These are phyloP conservation scores for Stenogyne calaminthoides DNA, from an alignment of 305 asterid species.

Conservation along the genomic window DNA sequence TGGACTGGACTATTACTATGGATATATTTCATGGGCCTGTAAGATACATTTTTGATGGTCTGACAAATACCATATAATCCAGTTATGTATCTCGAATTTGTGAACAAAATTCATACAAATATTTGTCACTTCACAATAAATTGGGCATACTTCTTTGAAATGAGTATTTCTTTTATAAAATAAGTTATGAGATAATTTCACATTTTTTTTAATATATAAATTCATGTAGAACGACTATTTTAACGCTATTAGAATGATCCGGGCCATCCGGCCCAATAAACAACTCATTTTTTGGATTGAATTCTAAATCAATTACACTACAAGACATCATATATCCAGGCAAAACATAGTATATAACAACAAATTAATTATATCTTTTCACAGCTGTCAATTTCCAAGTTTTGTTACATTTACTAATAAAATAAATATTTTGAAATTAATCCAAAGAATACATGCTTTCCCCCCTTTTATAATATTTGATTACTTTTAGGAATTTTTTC, in stretches of 20 bases:
- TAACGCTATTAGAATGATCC: background rate
- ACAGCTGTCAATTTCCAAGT: conserved; percentile 1
- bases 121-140: too few species aligned
- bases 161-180: too few species aligned
- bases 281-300: background rate
- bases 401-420: conserved; percentile 21
- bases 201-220: too few species aligned
- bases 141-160: too few species aligned
- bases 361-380: background rate
- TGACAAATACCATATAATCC: too few species aligned
- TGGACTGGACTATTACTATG: background rate
- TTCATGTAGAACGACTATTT: too few species aligned
- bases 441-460: conserved; percentile 10
- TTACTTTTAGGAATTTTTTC: too few species aligned
- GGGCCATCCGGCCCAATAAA: background rate
- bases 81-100: too few species aligned
- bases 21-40: background rate
- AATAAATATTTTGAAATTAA: conserved; percentile 1
- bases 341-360: conserved; percentile 1
- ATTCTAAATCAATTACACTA: background rate
- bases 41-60: background rate
- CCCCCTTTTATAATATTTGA: background rate
- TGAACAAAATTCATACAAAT: too few species aligned
- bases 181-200: too few species aligned
- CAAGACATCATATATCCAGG: background rate